phyloP scores from a whole-genome alignment of 148 eudicot species.

The Dianthus caryophyllus region DNA sequence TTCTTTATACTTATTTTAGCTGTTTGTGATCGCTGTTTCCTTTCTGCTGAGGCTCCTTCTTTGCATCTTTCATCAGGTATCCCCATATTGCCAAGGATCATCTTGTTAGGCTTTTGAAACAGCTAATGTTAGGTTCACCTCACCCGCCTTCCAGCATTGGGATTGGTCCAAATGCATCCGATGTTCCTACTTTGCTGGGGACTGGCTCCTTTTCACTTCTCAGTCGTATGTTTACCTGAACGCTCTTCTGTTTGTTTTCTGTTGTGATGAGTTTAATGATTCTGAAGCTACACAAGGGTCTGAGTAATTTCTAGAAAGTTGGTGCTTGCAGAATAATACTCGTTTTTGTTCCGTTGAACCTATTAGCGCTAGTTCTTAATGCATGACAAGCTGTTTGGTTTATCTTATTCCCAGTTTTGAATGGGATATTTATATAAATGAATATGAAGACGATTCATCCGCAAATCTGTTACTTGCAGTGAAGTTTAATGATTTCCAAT shows the following conservation, averaged over 20 bases:
- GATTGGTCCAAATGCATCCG: constrained; percentile 66
- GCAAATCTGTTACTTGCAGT: background rate
- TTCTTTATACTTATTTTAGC: background rate
- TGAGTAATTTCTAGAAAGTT: background rate
- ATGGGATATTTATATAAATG: background rate
- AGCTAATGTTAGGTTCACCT: constrained; percentile 56
- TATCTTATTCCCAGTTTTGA: background rate
- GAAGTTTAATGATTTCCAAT: constrained; percentile 5
- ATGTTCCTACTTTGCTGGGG: constrained; percentile 91
- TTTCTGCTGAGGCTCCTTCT: background rate
- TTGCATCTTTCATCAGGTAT: constrained; percentile 47
- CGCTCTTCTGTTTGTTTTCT: constrained; percentile 5
- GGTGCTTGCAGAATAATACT: background rate
- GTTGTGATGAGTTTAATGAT: background rate
- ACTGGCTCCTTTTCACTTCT: constrained; percentile 84
- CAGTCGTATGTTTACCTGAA: constrained; percentile 44
- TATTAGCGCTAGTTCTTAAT: background rate
- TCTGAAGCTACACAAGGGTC: constrained; percentile 7
- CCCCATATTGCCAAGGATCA: constrained; percentile 84
- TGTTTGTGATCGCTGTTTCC: constrained; percentile 5
- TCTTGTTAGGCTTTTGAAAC: constrained; percentile 84
- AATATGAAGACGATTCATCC: background rate
- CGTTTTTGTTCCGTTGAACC: background rate
- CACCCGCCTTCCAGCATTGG: constrained; percentile 35
- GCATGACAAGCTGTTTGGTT: background rate